Percentiles rank a stretch among this genome's conserved stretches.
Conservation (phyloP, 305 asterid genomes). For the Fraxinus dipetala region DNA sequence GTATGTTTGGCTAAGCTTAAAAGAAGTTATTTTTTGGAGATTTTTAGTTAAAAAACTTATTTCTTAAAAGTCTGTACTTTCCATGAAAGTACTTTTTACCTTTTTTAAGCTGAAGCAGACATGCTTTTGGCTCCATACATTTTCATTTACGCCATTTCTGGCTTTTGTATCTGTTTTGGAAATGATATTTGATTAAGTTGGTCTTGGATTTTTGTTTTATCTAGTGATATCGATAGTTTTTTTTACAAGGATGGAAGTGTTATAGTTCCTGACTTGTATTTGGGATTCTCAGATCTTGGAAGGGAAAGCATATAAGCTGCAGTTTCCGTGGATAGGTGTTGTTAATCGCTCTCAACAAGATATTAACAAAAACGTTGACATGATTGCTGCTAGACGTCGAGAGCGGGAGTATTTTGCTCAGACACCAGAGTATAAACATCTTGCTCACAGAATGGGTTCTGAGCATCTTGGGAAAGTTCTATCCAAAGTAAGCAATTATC, state of each 20-base stretch:
- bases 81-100: not conserved
- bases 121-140: not conserved
- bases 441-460: constrained; percentile 70
- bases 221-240: not conserved
- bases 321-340: constrained; percentile 82
- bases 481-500: constrained; percentile 49
- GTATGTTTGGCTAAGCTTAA: not conserved
- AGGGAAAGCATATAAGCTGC: constrained; percentile 70
- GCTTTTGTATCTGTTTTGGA: not conserved
- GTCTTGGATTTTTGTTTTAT: not conserved
- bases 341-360: constrained; percentile 83
- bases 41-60: not conserved
- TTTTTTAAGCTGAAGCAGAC: not conserved
- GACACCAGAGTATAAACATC: constrained; percentile 67
- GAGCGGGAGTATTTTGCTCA: constrained; percentile 69
- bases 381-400: constrained; percentile 79
- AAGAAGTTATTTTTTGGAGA: not conserved
- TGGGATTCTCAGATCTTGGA: constrained; percentile 55
- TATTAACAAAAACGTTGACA: constrained; percentile 72
- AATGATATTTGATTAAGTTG: not conserved
- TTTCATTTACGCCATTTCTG: not conserved
- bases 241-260: not conserved
- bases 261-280: constrained; percentile 17
- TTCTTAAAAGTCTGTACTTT: not conserved
- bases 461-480: constrained; percentile 74